These are phyloP conservation scores for Citrus australasica DNA, from an alignment of 345 rosid species.

Conservation along the genomic window DNA sequence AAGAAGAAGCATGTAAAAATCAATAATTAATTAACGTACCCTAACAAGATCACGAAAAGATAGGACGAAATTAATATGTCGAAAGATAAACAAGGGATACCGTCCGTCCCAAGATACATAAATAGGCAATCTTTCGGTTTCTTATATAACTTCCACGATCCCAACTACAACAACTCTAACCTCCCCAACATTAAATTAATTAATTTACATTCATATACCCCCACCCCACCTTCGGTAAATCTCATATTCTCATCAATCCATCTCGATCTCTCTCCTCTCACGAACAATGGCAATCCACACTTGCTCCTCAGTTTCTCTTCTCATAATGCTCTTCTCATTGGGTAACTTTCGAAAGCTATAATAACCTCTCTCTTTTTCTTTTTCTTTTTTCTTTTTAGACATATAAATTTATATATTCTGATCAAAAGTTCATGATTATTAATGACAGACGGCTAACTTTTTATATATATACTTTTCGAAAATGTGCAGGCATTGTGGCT, in stretches of 20 bases:
- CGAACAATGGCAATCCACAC: slow-evolving; percentile 15
- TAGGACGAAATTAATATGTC: background rate
- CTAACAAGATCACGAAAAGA: slow-evolving; percentile 11
- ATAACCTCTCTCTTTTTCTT: too few species aligned
- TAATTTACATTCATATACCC: too few species aligned
- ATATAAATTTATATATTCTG: background rate
- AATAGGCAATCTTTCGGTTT: background rate
- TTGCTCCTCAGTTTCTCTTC: slow-evolving; percentile 8
- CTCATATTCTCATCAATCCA: too few species aligned
- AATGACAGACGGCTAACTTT: too few species aligned
- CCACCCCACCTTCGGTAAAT: too few species aligned
- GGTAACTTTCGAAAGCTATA: slow-evolving; percentile 3
- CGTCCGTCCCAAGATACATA: background rate
- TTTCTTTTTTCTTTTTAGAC: too few species aligned
- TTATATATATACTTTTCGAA: background rate
- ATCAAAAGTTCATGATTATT: too few species aligned
- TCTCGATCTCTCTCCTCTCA: background rate
- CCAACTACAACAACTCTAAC: slow-evolving; percentile 16
- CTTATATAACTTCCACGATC: background rate
- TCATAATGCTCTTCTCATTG: slow-evolving; percentile 21
- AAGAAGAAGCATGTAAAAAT: background rate
- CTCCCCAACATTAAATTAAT: background rate
- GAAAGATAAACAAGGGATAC: background rate
- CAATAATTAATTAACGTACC: background rate
- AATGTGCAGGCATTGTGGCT: slow-evolving; percentile 29